Evolutionary conservation across 1,139 yeast species (phyloP), one percentile per base, ranked within the genome.

Genomic region (Suhomyces choctaworum): DNA sequence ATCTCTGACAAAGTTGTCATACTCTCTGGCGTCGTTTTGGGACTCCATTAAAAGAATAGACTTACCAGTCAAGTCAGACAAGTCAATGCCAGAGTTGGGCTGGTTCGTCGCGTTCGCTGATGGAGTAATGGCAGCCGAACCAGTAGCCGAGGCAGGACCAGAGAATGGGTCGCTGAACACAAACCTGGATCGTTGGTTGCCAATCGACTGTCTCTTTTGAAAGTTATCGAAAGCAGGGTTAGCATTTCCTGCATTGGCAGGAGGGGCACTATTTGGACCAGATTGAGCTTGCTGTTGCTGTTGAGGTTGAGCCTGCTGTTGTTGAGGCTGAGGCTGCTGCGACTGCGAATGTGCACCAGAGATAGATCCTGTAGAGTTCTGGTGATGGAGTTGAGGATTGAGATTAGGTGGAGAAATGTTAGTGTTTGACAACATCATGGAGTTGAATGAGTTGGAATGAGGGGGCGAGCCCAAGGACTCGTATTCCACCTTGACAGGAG

Each of bases 131-230:
- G 52, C 48, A 13, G 43, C 40, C 5, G 50, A 36, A 28, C 44
- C 42, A 27, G 47, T 31, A 15, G 47, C 44, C 15, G 56, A 56
- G 25, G 47, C 38, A 17, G 48, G 42, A 16, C 57, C 58, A 3
- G 65, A 54, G 51, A 81, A 80, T 9, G 87, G 85, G 54, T 81
- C 88, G 46, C 81, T 74, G 51, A 82, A 82, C 10, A 82, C 67
- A 50, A 82, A 82, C 46, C 88, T 67, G n/a, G 86, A 79, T 45
- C 87, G 67, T 51, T 76, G 82, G 37, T 69, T 66, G 22, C 77
- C 76, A 34, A 76, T 58, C 16, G 79, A 69, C 42, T 78, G 79
- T 51, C 83, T 66, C 52, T 76, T 75, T 37, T 58, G 66, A 42
- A 60, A 61, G 23, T 56, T 54, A 38, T 47, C 59, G 27, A 32